Base-by-base conservation (phyloP, 176 grass and related monocot species). In the Carex scoparia region DNA sequence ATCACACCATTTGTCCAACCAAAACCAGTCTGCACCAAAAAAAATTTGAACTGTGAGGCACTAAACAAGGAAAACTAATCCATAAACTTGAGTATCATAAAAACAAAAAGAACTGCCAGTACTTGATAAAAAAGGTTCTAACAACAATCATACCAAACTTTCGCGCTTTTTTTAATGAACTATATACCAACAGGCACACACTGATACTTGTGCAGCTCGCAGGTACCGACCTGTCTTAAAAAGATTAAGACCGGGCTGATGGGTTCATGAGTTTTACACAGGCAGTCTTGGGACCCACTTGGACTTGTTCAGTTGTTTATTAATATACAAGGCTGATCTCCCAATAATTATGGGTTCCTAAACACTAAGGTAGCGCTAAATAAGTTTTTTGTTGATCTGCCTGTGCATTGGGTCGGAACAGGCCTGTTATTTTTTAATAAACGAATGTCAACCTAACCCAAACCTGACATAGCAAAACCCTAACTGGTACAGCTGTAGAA, bases 1-100 rank as follows among this genome's bases (percentile, higher is more conserved):
- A 95, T 61, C 54, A 98, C 96, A 65, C 93, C 96, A 62, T 98
- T 98, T 53, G 96, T 94, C 96, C 96, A 98, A 86, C 96, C 96
- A 90, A 98, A 98, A 81, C 96, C 96, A 84, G 96, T 98, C 96
- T 98, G 87, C 83, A 12, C 56, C 56, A 84, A 56, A 57, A 87
- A 60, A 19, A 40, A 7, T 51, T 54, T 69, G 15, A 76, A 28
- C 23, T 5, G 7, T 54, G 46, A 76, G 48, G 48, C 2, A 54
- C 42, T 31, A 31, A 63, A 19, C 18, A 49, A 46, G 28, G 18
- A 48, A 48, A 46, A 73, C 49, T 49, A 48, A 7, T 49, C 40
- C 1, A 16, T 73, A 11, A 77, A 77, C 48, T 55, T 23, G 7
- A 40, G 71, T 30, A 75, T 13, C 7, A 6, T 5, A 14, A 51